Evolutionary conservation across 306 rosid genomes (phyloP), one percentile per base, ranked within the genome.

Genomic region (Echinosophora koreensis): DNA sequence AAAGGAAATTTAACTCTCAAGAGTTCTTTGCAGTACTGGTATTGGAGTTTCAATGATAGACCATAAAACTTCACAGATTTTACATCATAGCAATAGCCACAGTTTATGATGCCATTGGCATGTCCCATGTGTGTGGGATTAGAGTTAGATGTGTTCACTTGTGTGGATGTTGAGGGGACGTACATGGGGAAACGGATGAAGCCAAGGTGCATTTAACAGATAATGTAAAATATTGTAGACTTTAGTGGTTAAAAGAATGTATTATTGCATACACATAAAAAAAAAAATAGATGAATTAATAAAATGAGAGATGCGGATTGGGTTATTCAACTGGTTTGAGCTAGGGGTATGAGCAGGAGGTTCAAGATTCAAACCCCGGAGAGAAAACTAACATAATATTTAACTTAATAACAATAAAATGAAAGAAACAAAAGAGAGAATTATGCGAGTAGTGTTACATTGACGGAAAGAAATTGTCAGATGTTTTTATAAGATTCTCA

Each of bases 151-250:
- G 2, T 56, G 3, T 42, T 52, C 56, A 54, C 8, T 61, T 70
- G 82, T 79, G 82, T 79, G 82, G 82, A 70, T 70, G 37, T 28
- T 0, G 49, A 35, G 5, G 14, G 54, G 51, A 49, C 82, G 64
- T 58, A 69, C 77, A 69, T 7, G 37, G 54, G 41, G 42, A 58
- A 34, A 77, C 2, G 50, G 28, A 78, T 78, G 77, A 69, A 69
- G 76, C 39, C 76, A 76, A 76, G 39, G 0, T 52, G 28, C 6
- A 2, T 4, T 17, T 8, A 46, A 34, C 55, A 9, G 34, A 57
- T 77, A 12, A 5, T 34, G 9, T 14, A 37, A 13, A 52, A 52
- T 0, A 75, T 7, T 18, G 18, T 38, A 27, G 12, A 46, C 8
- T 74, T 47, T 39, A 27, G 66, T 6, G 57, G 47, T 46, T 8